Conservation (phyloP, 2,329 filamentous ascomycete genomes). For the Botrytis paeoniae region DNA sequence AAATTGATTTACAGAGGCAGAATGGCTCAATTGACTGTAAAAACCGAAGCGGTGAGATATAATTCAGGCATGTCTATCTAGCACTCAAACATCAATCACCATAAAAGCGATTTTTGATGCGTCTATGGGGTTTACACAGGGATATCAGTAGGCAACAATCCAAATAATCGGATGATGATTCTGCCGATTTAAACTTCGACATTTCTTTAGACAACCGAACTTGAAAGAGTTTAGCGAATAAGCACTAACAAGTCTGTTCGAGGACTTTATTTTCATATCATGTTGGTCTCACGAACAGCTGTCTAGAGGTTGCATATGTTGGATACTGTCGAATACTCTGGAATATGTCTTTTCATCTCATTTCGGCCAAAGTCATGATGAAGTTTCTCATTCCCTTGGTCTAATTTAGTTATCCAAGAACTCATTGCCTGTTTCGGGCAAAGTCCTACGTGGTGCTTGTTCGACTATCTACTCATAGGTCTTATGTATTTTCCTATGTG, state of each 20-base stretch:
- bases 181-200: background rate
- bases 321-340: background rate
- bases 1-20: background rate
- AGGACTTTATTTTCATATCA: background rate
- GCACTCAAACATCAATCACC: background rate
- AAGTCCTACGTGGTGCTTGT: rapidly evolving
- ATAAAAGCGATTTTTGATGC: background rate
- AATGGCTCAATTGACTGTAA: too few species aligned
- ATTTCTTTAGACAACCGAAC: background rate
- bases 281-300: background rate
- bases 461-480: rapidly evolving
- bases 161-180: background rate
- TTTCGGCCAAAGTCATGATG: background rate
- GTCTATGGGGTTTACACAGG: background rate
- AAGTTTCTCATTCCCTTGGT: background rate
- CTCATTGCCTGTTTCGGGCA: background rate
- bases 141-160: background rate
- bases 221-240: background rate
- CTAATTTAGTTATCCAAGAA: background rate
- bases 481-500: too few species aligned
- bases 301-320: background rate
- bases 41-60: background rate
- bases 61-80: background rate
- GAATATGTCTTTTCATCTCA: too few species aligned
- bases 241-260: background rate